These are phyloP conservation scores for Tetratostichococcus sp. DNA, from an alignment of 139 green algal species.

Conservation along the genomic window DNA sequence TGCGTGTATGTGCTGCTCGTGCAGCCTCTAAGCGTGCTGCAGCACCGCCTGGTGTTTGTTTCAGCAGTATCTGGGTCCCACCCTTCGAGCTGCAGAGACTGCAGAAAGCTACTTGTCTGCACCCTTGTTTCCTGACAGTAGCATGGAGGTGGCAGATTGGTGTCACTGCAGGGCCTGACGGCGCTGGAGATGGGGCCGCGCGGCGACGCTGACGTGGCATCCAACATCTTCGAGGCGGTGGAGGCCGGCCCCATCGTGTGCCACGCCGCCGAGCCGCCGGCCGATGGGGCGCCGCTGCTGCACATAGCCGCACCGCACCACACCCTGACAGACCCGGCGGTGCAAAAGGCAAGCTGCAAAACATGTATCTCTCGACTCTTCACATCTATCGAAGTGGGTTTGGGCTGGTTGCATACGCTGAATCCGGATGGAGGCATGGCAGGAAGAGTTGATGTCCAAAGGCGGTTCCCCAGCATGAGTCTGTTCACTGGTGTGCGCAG, in stretches of 20 bases:
- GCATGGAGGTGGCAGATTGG: no score
- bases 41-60: no score
- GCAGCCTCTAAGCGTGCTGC: no score
- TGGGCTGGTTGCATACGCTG: no score
- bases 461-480: no score
- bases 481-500: not conserved
- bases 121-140: no score
- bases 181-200: constrained; percentile 20
- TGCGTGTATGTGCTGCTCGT: no score
- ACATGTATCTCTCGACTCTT: not conserved
- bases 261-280: not conserved
- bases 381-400: not conserved
- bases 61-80: no score
- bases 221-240: constrained; percentile 14
- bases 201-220: constrained; percentile 16
- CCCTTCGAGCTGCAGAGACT: no score
- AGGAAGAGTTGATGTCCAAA: no score
- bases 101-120: no score
- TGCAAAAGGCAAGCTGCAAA: not conserved
- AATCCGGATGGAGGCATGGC: no score
- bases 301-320: constrained; percentile 3
- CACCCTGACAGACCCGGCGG: not conserved
- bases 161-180: constrained; percentile 1
- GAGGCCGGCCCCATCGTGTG: constrained; percentile 11
- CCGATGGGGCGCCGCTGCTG: constrained; percentile 1